Base-by-base conservation (phyloP, 805 yeast species). In the Barnettozyma botsteinii region DNA sequence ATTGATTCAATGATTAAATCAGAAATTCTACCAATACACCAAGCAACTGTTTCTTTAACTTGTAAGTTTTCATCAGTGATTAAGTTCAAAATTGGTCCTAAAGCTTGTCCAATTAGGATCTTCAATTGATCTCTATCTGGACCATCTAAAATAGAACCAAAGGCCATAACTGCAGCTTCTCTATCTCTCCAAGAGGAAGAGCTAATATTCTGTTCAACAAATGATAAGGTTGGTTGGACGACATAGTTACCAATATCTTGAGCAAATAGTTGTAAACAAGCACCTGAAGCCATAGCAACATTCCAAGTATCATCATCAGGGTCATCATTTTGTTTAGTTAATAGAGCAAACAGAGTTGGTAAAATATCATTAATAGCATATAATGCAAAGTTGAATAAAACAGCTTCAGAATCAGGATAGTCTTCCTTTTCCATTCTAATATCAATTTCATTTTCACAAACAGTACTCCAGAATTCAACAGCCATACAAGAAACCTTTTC, bases 91-190 rank as follows among this genome's bases (percentile, higher is more conserved):
- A 93, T 82, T 17, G 96, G 87, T 25, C 75, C 75, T 47, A 93
- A 69, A 3, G 98, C 97, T 67, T 85, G 91, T 25, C 73, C 77
- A 46, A 91, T 81, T 38, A 88, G 72, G 7, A 65, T 63, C 37
- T 75, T 75, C 53, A 87, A 69, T 55, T 82, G 81, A 3, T 73
- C 77, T 38, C 77, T 74, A 47, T 85, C 89, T 23, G 96, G 96
- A 17, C 98, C 98, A 53, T 88, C 98, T 53, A 93, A 72, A 44
- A 93, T 86, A 11, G 97, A 88, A 25, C 98, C 98, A 60, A 93
- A 93, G 0, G 98, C 97, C 98, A 93, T 93, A 6, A 93, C 96
- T 2, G 98, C 95, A 20, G 98, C 98, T 66, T 93, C 98, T 54
- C 96, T 81, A 40, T 77, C 66, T 63, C 93, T 77, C 98, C 98